Conservation (phyloP, 202 grass and related monocot species). For the Panicum hallii region DNA sequence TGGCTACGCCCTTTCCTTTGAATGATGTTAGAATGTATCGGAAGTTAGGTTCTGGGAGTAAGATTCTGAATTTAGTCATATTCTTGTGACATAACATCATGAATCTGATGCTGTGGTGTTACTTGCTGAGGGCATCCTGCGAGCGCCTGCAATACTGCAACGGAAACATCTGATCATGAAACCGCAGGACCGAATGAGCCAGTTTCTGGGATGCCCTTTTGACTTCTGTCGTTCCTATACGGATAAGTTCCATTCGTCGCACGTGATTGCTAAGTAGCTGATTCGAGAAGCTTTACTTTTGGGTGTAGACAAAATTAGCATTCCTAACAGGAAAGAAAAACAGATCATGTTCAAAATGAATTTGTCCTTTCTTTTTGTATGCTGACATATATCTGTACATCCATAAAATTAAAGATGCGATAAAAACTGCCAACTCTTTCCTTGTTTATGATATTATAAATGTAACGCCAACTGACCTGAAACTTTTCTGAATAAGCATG, state of each 20-base stretch:
- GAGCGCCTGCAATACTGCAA: background rate
- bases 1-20: background rate
- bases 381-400: background rate
- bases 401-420: background rate
- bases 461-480: background rate
- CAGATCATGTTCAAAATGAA: background rate
- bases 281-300: background rate
- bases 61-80: background rate
- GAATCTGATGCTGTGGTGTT: slow-evolving; percentile 6
- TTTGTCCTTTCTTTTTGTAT: background rate
- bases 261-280: background rate
- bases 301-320: slow-evolving; percentile 20
- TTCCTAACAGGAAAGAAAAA: background rate
- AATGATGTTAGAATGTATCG: background rate
- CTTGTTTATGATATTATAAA: background rate
- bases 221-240: background rate
- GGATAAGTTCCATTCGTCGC: background rate
- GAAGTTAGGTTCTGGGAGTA: background rate
- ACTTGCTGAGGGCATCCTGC: background rate
- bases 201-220: background rate
- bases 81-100: background rate
- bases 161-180: background rate
- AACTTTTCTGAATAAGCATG: background rate
- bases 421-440: background rate
- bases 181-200: background rate